Percentiles rank a stretch among this genome's conserved stretches.
Evolutionary conservation across 768 basidiomycete species (phyloP).

Genomic region (Coprinopsis strossmayeri): DNA sequence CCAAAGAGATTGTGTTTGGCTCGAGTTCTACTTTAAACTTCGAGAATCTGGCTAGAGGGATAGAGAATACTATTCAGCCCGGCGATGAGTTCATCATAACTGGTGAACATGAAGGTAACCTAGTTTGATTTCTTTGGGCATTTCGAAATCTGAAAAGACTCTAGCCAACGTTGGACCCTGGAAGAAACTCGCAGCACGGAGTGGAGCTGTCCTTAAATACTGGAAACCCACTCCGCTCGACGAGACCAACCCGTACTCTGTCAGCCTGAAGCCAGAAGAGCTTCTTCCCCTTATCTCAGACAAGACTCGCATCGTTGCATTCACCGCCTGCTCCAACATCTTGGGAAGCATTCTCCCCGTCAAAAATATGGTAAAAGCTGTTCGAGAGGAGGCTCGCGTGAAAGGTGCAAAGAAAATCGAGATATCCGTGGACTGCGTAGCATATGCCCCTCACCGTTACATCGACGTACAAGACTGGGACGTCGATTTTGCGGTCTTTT

Average conservation of each 20-base stretch:
- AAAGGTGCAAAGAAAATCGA: conserved; percentile 56
- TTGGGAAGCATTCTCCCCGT: conserved; percentile 63
- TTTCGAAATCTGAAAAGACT: too few relatives aligned
- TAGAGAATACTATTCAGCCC: conserved; percentile 45
- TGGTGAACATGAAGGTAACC: conserved; percentile 69
- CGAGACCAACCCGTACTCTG: conserved; percentile 60
- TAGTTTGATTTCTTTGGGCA: not conserved
- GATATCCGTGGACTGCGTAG: conserved; percentile 70
- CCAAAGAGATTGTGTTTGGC: conserved; percentile 61
- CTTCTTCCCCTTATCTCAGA: conserved; percentile 56
- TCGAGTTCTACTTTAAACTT: conserved; percentile 62
- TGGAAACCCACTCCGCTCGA: conserved; percentile 49
- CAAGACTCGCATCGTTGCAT: conserved; percentile 67
- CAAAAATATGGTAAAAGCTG: conserved; percentile 44
- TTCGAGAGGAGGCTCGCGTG: conserved; percentile 42
- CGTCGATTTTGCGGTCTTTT: conserved; percentile 65
- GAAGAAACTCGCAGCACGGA: conserved; percentile 64
- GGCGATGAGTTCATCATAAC: conserved; percentile 78
- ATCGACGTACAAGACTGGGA: conserved; percentile 77
- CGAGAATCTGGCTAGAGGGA: conserved; percentile 59
- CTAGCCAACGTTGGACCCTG: conserved; percentile 71
- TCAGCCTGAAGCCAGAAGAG: conserved; percentile 45
- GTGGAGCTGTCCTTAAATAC: conserved; percentile 45
- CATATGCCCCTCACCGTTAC: conserved; percentile 66
- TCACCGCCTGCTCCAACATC: conserved; percentile 72